A percentile compares a stretch with the other conserved stretches of the same genome.
phyloP scores from a whole-genome alignment of 148 eudicot genomes.

The Heliamphora exappendiculata region DNA sequence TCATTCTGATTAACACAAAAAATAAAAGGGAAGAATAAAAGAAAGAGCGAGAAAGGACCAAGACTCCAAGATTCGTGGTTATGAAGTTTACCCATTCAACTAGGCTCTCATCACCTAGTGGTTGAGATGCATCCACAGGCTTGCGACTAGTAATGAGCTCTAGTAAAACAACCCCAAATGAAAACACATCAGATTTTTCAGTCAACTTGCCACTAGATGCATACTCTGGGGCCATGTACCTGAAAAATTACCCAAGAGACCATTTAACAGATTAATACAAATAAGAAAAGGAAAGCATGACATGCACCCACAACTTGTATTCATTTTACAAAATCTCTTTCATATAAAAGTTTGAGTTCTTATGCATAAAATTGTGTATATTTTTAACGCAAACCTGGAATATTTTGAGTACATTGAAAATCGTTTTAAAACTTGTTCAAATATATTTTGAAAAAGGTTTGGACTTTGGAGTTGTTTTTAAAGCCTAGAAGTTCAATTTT shows the following conservation, averaged over 20 bases:
- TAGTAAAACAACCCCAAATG: conserved; percentile 88
- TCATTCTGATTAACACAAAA: neutral
- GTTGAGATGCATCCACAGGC: conserved; percentile 81
- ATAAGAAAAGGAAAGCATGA: neutral
- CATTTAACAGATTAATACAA: conserved; percentile 11
- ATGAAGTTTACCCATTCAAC: conserved; percentile 87
- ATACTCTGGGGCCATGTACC: conserved; percentile 97
- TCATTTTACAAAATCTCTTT: no score
- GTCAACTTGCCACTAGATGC: conserved; percentile 93
- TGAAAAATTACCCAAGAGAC: conserved; percentile 22
- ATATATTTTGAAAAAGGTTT: no score
- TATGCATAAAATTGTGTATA: no score
- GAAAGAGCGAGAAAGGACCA: neutral
- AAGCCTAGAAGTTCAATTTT: no score
- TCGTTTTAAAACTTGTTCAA: no score
- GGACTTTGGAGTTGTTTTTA: no score
- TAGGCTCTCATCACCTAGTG: conserved; percentile 90
- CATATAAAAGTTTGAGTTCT: no score
- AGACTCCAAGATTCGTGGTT: neutral
- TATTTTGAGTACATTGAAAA: no score
- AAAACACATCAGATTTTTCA: conserved; percentile 91
- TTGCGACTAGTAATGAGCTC: conserved; percentile 90
- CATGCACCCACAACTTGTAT: neutral
- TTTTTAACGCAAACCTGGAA: no score
- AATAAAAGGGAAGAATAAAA: neutral